Percentiles rank a stretch among this genome's conserved stretches.
Conservation (phyloP, 305 asterid genomes). For the Solanum hybrid region DNA sequence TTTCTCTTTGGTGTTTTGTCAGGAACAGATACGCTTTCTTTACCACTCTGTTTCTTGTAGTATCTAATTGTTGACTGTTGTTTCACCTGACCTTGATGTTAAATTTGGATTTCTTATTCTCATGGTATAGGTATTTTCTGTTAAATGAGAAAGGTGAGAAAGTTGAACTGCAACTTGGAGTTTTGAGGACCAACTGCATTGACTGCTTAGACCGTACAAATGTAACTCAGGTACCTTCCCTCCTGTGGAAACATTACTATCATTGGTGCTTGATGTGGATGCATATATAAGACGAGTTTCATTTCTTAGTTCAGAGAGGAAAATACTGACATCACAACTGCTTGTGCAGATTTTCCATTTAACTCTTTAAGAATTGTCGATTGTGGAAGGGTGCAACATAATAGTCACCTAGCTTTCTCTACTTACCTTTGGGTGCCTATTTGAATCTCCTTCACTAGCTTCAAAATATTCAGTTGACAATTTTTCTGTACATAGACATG, state of each 20-base stretch:
- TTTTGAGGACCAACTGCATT: conserved; percentile 94
- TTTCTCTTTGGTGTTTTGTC: not conserved
- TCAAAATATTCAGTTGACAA: not conserved
- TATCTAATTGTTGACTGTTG: not conserved
- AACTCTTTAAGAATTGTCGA: not conserved
- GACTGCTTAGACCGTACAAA: conserved; percentile 99
- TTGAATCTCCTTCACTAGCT: not conserved
- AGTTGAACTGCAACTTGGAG: conserved; percentile 80
- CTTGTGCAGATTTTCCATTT: not conserved
- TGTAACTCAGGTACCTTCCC: conserved; percentile 85
- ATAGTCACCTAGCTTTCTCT: not conserved
- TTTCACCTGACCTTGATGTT: not conserved
- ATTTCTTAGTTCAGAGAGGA: not conserved
- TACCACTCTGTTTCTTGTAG: not conserved
- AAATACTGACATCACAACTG: not conserved
- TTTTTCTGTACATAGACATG: not conserved
- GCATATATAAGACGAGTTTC: not conserved
- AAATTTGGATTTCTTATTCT: conserved; percentile 8
- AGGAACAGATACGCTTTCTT: not conserved
- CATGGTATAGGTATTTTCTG: conserved; percentile 65
- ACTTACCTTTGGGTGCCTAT: not conserved
- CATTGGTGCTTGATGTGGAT: not conserved
- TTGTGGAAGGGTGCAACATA: not conserved
- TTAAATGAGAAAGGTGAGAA: conserved; percentile 90
- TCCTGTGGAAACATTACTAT: not conserved